phyloP scores from a whole-genome alignment of 2,329 filamentous ascomycete genomes.

The Cephalotrichum gorgonifer region DNA sequence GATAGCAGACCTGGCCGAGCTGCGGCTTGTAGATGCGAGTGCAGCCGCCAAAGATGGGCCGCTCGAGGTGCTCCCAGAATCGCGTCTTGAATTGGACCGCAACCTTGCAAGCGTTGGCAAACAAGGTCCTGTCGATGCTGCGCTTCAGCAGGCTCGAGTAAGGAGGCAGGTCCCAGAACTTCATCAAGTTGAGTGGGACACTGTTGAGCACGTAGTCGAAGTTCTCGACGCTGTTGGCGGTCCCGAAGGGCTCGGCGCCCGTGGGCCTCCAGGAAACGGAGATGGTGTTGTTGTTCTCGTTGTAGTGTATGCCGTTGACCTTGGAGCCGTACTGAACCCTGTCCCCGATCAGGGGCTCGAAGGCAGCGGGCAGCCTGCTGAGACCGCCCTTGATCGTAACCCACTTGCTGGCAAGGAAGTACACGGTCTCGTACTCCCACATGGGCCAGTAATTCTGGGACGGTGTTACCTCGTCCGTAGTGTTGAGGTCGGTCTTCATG shows the following conservation, averaged over 20 bases:
- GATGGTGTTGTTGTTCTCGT: slow-evolving; percentile 40
- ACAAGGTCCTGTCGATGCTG: slow-evolving; percentile 35
- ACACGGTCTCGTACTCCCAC: slow-evolving; percentile 13
- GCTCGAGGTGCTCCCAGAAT: slow-evolving; percentile 41
- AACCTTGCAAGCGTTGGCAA: slow-evolving; percentile 42
- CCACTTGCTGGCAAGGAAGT: slow-evolving; percentile 12
- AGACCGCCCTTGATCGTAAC: slow-evolving; percentile 41
- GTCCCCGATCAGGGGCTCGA: slow-evolving; percentile 48
- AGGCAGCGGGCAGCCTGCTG: slow-evolving; percentile 49
- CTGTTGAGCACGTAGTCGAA: slow-evolving; percentile 60
- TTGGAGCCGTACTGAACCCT: slow-evolving; percentile 45
- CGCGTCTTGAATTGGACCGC: slow-evolving; percentile 59
- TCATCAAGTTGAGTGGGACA: slow-evolving; percentile 53
- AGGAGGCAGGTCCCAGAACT: slow-evolving; percentile 47
- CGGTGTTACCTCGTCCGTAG: slow-evolving; percentile 23
- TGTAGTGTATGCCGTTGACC: slow-evolving; percentile 43
- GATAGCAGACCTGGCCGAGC: slow-evolving; percentile 55
- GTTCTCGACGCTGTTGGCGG: slow-evolving; percentile 31
- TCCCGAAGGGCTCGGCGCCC: slow-evolving; percentile 26
- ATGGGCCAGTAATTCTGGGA: slow-evolving; percentile 9
- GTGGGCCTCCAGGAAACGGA: slow-evolving; percentile 50
- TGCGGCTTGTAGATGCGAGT: slow-evolving; percentile 46
- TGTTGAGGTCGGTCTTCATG: slow-evolving; percentile 38
- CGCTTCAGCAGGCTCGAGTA: slow-evolving; percentile 30
- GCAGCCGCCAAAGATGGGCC: slow-evolving; percentile 55